Base-by-base conservation (phyloP, 2,329 filamentous ascomycete genomes). In the Colletotrichum sidae region DNA sequence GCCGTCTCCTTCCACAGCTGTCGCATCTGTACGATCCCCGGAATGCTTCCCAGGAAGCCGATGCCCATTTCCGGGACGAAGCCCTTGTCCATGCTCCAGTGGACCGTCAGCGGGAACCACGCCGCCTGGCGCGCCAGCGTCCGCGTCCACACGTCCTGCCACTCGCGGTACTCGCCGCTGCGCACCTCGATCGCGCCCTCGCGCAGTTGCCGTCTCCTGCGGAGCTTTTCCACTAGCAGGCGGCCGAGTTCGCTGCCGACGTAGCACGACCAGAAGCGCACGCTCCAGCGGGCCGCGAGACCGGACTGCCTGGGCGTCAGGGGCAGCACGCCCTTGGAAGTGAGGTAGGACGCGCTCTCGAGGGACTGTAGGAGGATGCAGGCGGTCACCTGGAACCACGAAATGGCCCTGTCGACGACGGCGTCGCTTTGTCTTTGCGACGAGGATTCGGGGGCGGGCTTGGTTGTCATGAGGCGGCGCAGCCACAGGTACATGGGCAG, bases 331-430 rank as follows among this genome's bases (percentile, higher is more conserved):
- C 90, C 90, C 76, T 94, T 94, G 66, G 83, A 82, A 3, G 89
- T 84, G 42, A 98, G 84, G 80, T 91, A 97, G 13, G 91, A 91
- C 44, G 86, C 84, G 79, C 97, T 97, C 82, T 99, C 96, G 45
- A 95, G 83, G 1, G 87, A 79, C 78, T 97, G 94, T 81, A 92
- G 97, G 9, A 81, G 75, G 9, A 91, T 78, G 76, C 92, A 91
- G 10, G 88, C 83, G 10, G 84, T 69, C 17, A 97, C 86, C 76
- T 96, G 92, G 7, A 86, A 80, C 77, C 88, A 90, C 25, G 87
- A 86, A 50, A 97, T 79, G 39, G 76, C 69, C 8, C 74, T 74
- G 67, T 82, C 83, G 63, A 83, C 73, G 3, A 72, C 68, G 79
- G 83, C 69, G 39, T 68, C 70, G 10, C 70, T 68, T 42, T 72